Percentiles rank a stretch among this genome's conserved stretches.
phyloP scores from a whole-genome alignment of 2,329 filamentous ascomycete species.

The Fusarium irregulare region DNA sequence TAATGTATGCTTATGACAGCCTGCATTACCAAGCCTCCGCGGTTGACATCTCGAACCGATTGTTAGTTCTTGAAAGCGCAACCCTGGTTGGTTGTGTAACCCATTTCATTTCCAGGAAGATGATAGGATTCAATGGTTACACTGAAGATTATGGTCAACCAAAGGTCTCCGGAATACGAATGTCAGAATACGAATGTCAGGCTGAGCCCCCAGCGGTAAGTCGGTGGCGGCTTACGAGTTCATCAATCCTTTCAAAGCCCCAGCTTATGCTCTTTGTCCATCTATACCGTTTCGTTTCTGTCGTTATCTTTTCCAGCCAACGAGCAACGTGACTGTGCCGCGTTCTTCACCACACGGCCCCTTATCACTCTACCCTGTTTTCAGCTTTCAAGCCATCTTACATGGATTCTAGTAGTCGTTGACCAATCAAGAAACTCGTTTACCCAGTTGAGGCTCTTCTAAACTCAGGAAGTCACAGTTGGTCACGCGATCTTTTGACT shows the following conservation, averaged over 20 bases:
- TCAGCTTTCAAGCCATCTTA: background rate
- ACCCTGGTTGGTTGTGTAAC: too few relatives aligned
- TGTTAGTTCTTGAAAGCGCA: too few relatives aligned
- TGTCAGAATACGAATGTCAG: too few relatives aligned
- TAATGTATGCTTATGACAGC: accelerated
- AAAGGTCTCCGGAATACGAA: too few relatives aligned
- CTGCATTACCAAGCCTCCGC: accelerated
- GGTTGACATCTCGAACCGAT: accelerated
- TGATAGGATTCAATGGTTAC: too few relatives aligned
- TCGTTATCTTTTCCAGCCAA: background rate
- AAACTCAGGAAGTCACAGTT: too few relatives aligned
- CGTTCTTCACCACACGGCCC: background rate
- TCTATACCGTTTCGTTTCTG: background rate
- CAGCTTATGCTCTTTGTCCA: background rate
- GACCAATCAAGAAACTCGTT: background rate
- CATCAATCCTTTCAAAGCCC: background rate
- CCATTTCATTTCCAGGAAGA: too few relatives aligned
- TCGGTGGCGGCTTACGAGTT: too few relatives aligned
- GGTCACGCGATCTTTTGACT: too few relatives aligned
- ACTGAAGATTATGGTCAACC: too few relatives aligned
- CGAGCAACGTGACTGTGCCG: background rate
- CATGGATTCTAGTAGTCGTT: background rate
- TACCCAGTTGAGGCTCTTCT: too few relatives aligned
- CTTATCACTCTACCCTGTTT: accelerated
- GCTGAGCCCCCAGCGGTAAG: too few relatives aligned